Base-by-base conservation (phyloP, 176 grass and related monocot genomes). In the Rhipidocladum racemiflorum region DNA sequence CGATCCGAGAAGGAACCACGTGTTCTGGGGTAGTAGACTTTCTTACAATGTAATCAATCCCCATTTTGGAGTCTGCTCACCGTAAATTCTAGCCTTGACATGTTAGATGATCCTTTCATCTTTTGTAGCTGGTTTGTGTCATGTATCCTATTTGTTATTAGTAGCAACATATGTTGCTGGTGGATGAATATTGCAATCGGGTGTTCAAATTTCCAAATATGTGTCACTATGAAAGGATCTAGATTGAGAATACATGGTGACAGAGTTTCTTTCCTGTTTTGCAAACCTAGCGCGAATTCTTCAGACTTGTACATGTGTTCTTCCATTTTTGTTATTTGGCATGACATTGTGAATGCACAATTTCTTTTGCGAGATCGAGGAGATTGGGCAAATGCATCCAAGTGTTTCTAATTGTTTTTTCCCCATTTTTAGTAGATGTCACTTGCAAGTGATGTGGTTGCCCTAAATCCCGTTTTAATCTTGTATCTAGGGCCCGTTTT, bases 31-130 rank as follows among this genome's bases (percentile, higher is more conserved):
- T 44, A 64, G 13, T 34, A 43, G 65, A 38, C 5, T 42, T 75
- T 51, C 53, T 78, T 65, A 11, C 56, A 63, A 57, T 61, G 25
- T 54, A 30, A 53, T 38, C 53, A 68, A 76, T 75, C 76, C 43
- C 62, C 6, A 75, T 62, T 68, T 14, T n/a, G 27, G 76, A 45
- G 71, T 60, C 76, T 76, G 56, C 55, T 77, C 46, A 14, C 46
- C 70, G 72, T 89, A 89, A 71, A 89, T 89, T 77, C 72, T 82
- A 71, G 55, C 36, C 83, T 38, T 72, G 62, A 81, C 44, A 81
- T 81, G 63, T 28, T 85, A 62, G 76, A 81, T 76, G 77, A 77
- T 78, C 35, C 15, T 72, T 54, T 39, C 45, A 23, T 85, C 76
- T 21, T 62, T 25, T 64, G 63, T 75, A 81, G 44, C 65, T 71